These are phyloP conservation scores for Mortierella sp. DNA, from an alignment of 371 early-diverging fungal genomes.

Conservation along the genomic window DNA sequence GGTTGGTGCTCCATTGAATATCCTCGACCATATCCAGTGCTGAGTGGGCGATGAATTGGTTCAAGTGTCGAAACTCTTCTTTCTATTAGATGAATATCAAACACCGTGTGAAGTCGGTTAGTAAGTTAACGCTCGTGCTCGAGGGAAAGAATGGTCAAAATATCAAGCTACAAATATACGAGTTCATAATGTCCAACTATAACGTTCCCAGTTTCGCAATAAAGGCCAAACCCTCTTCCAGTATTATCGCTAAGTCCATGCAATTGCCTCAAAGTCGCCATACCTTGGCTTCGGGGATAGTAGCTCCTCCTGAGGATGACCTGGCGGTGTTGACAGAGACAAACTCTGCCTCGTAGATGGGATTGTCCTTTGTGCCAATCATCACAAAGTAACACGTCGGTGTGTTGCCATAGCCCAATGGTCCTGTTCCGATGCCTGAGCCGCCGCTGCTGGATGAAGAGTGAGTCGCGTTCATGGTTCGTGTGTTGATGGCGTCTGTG, in stretches of 20 bases:
- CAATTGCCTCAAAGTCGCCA: no score
- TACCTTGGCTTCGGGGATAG: constrained; percentile 56
- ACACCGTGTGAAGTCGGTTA: not conserved
- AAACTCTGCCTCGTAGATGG: constrained; percentile 94
- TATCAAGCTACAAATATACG: no score
- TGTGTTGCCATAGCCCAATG: constrained; percentile 28
- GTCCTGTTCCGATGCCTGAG: constrained; percentile 49
- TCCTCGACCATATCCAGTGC: constrained; percentile 97
- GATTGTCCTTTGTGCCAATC: constrained; percentile 93
- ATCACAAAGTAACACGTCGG: constrained; percentile 91
- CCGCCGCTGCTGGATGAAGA: constrained; percentile 55
- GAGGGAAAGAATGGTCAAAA: no score
- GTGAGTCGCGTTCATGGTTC: constrained; percentile 49
- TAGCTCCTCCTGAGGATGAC: constrained; percentile 34
- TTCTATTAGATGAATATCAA: constrained; percentile 55
- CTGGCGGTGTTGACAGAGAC: constrained; percentile 64
- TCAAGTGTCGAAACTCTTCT: constrained; percentile 91
- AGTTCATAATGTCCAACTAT: no score
- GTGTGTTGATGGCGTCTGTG: not conserved
- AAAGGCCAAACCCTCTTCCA: no score
- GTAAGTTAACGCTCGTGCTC: not conserved
- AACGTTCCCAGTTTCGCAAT: no score
- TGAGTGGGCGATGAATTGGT: constrained; percentile 96
- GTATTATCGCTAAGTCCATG: no score
- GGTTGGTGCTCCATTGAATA: constrained; percentile 85